Evolutionary conservation across 139 green algal species (phyloP).

Genomic region (Chlorella sorokiniana): DNA sequence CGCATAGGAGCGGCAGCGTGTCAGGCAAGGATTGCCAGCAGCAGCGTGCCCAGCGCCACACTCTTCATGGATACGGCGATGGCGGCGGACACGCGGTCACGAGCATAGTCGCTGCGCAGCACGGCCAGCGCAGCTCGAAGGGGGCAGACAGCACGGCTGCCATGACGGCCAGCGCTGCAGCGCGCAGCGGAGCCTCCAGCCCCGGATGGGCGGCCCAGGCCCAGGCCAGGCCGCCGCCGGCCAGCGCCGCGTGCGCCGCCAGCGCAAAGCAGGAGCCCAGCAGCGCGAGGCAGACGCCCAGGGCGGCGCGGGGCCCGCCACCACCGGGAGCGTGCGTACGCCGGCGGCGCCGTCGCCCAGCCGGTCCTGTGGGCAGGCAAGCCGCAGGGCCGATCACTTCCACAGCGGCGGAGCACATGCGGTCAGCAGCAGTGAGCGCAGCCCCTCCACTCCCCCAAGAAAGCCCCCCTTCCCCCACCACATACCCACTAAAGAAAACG

Average conservation of each 20-base stretch:
- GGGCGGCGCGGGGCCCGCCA: conserved; percentile 35
- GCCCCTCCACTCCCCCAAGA: neutral
- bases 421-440: neutral
- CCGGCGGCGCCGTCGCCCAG: conserved; percentile 52
- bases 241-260: neutral
- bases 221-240: conserved; percentile 14
- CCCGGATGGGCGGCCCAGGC: neutral
- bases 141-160: neutral
- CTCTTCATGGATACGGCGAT: neutral
- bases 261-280: conserved; percentile 9
- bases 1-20: neutral
- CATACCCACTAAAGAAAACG: no score
- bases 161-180: neutral
- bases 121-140: conserved; percentile 8
- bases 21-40: conserved; percentile 14
- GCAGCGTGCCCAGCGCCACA: conserved; percentile 8
- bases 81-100: neutral
- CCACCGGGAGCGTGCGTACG: conserved; percentile 63
- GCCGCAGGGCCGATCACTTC: no score
- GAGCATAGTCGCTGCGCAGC: neutral
- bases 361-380: conserved; percentile 54
- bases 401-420: neutral
- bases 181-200: neutral
- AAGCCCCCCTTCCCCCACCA: no score
- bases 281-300: neutral